Conservation (phyloP, 768 basidiomycete genomes). For the Leccinum variicolor region DNA sequence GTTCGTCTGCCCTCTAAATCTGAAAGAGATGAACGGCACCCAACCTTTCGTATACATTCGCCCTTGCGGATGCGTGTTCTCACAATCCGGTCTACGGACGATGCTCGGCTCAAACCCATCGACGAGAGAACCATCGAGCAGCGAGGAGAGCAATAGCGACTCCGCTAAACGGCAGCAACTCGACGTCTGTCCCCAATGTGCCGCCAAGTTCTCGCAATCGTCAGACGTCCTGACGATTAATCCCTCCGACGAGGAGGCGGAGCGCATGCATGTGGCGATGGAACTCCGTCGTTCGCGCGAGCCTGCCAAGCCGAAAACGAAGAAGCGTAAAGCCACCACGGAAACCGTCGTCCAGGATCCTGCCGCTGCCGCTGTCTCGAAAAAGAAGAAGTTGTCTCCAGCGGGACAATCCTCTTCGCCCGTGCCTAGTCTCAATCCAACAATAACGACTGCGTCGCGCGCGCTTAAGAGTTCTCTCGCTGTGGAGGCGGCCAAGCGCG, state of each 20-base stretch:
- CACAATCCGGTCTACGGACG: conserved; percentile 76
- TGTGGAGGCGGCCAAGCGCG: conserved; percentile 79
- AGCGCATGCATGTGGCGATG: conserved; percentile 54
- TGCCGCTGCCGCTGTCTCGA: conserved; percentile 36
- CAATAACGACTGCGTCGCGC: conserved; percentile 54
- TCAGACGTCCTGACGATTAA: conserved; percentile 65
- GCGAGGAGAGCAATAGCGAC: conserved; percentile 27
- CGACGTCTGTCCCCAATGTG: conserved; percentile 76
- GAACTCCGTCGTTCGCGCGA: conserved; percentile 53
- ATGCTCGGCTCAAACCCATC: conserved; percentile 32
- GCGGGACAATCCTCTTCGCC: conserved; percentile 21
- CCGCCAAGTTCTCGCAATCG: conserved; percentile 56
- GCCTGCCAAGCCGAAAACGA: conserved; percentile 47
- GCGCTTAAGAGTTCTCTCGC: conserved; percentile 72
- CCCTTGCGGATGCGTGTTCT: conserved; percentile 89
- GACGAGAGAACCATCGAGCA: conserved; percentile 20
- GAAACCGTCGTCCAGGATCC: conserved; percentile 21
- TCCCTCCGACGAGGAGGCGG: conserved; percentile 64
- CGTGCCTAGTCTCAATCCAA: conserved; percentile 40
- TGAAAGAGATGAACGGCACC: conserved; percentile 92
- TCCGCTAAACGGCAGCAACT: conserved; percentile 33
- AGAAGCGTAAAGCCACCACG: conserved; percentile 60
- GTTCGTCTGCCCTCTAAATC: conserved; percentile 88
- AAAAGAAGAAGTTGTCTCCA: conserved; percentile 35
- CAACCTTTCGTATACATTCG: conserved; percentile 86